phyloP scores from a whole-genome alignment of 768 basidiomycete species.

The Tulasnella sp. region DNA sequence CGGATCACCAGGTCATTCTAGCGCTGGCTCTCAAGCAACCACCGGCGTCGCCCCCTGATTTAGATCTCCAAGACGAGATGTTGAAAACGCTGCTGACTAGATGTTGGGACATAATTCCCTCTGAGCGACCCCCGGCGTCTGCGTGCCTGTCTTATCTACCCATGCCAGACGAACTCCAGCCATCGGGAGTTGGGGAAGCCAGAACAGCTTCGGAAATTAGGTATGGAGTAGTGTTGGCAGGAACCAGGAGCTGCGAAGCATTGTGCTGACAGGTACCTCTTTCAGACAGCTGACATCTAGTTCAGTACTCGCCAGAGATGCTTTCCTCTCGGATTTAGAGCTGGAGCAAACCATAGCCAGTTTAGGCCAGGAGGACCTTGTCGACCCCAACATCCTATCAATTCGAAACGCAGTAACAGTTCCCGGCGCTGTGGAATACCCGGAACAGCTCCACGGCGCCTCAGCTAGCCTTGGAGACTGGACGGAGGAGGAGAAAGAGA shows the following conservation, averaged over 20 bases:
- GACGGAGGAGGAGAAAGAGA: conserved; percentile 78
- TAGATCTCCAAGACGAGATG: background rate
- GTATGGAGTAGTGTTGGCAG: too few relatives aligned
- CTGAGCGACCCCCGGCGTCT: background rate
- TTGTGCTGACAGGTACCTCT: too few relatives aligned
- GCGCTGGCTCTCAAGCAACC: background rate
- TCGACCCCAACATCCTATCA: conserved; percentile 87
- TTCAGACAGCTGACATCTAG: too few relatives aligned
- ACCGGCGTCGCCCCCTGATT: background rate
- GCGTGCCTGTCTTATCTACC: background rate
- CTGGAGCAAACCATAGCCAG: conserved; percentile 97
- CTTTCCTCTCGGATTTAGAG: conserved; percentile 89
- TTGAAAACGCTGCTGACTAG: background rate
- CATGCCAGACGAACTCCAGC: background rate
- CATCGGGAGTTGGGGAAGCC: too few relatives aligned
- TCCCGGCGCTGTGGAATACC: conserved; percentile 74
- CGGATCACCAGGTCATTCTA: background rate
- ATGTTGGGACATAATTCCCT: background rate
- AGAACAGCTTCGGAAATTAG: too few relatives aligned
- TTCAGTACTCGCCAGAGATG: too few relatives aligned
- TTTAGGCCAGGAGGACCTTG: conserved; percentile 82
- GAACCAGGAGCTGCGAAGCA: too few relatives aligned
- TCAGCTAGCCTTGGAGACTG: conserved; percentile 69
- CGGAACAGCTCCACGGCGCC: conserved; percentile 61
- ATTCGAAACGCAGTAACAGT: conserved; percentile 75